Conservation (phyloP, 108 stramenopile species). For the Ochromonas danica region DNA sequence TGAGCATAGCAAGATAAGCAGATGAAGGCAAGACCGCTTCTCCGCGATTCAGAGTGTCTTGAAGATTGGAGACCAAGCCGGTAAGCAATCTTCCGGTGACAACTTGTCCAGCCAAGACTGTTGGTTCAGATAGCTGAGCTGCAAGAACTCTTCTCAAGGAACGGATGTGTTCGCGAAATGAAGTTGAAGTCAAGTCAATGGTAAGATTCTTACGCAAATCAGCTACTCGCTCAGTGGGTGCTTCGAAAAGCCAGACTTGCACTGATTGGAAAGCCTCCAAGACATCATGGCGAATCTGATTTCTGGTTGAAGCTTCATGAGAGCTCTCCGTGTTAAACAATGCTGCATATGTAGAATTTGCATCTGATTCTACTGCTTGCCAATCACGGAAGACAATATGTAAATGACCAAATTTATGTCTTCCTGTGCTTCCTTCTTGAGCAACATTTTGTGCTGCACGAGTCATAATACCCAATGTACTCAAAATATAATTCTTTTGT, state of each 20-base stretch:
- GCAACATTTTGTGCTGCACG: constrained; percentile 51
- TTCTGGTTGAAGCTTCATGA: constrained; percentile 1
- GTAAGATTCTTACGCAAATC: constrained; percentile 45
- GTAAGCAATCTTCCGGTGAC: not conserved
- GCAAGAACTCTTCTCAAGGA: not conserved
- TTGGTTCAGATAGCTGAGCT: not conserved
- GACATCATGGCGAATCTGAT: constrained; percentile 24
- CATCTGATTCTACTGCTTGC: constrained; percentile 46
- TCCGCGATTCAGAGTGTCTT: not conserved
- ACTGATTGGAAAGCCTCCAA: constrained; percentile 46
- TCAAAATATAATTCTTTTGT: constrained; percentile 50
- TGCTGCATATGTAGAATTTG: constrained; percentile 26
- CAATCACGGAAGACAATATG: constrained; percentile 59
- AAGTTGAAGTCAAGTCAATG: constrained; percentile 20
- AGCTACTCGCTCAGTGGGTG: constrained; percentile 45
- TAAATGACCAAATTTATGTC: constrained; percentile 48
- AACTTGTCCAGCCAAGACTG: not conserved
- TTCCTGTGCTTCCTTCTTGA: not conserved
- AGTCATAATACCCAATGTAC: constrained; percentile 50
- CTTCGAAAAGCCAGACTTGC: constrained; percentile 48
- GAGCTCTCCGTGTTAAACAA: not conserved
- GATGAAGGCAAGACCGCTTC: not conserved
- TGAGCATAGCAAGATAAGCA: not conserved
- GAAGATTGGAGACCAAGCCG: not conserved
- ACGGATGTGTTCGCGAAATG: not conserved